Percentiles rank a stretch among this genome's conserved stretches.
Evolutionary conservation across 495 filamentous ascomycete genomes (phyloP).

Genomic region (Lepidopterella palustris): DNA sequence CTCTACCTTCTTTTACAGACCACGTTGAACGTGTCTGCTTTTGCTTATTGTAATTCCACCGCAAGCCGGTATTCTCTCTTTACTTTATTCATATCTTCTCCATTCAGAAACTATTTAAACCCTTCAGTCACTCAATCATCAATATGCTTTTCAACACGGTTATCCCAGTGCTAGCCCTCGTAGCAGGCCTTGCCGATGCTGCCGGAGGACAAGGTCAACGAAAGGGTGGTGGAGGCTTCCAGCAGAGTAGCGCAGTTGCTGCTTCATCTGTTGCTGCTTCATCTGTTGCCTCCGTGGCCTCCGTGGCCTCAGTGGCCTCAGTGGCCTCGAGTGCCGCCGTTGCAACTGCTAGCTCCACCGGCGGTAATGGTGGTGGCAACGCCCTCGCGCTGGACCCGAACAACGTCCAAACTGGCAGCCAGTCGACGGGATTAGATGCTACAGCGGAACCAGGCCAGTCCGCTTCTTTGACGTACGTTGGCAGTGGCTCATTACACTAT

Average conservation of each 20-base stretch:
- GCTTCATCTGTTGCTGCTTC: no score
- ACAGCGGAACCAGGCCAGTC: slow-evolving; percentile 46
- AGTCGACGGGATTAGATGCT: slow-evolving; percentile 32
- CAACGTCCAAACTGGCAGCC: slow-evolving; percentile 47
- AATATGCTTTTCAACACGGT: slow-evolving; percentile 25
- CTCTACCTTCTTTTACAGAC: slow-evolving; percentile 24
- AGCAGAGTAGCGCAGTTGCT: background rate
- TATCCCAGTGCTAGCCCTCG: slow-evolving; percentile 20
- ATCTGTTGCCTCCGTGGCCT: no score
- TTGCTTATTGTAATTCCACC: slow-evolving; percentile 20
- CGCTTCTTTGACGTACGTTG: slow-evolving; percentile 48
- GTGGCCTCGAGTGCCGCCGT: background rate
- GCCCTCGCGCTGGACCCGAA: slow-evolving; percentile 36
- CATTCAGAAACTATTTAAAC: background rate
- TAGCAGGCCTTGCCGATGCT: slow-evolving; percentile 24
- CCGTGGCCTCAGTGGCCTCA: no score
- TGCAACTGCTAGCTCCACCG: background rate
- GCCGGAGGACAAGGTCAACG: slow-evolving; percentile 8
- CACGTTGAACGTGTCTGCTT: slow-evolving; percentile 33
- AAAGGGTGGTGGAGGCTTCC: background rate
- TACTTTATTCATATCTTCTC: slow-evolving; percentile 6
- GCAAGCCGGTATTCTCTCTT: slow-evolving; percentile 28
- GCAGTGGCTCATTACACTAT: background rate
- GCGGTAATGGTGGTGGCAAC: slow-evolving; percentile 11
- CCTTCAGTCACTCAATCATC: no score